Evolutionary conservation across 2,329 filamentous ascomycete species (phyloP), one percentile per base, ranked within the genome.

Genomic region (Alternaria gansuensis): DNA sequence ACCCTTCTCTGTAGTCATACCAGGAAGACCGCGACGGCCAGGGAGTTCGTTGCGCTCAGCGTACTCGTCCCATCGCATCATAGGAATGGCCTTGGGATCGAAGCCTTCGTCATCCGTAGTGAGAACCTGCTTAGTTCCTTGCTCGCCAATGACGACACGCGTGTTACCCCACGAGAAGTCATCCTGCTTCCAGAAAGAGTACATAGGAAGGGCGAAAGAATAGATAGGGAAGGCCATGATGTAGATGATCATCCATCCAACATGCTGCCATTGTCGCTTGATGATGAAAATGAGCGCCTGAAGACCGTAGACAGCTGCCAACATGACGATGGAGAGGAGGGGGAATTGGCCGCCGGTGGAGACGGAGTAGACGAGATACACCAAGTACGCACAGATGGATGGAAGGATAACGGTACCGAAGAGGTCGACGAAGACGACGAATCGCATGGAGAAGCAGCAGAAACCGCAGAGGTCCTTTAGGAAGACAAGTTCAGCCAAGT

Each of bases 241-340:
- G 80, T 99, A 99, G 75, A 99, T 98, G 66, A 99, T 90, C 93
- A 99, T 98, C 95, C 95, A 99, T 68, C 95, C 95, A 61, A 99
- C 87, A 75, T 98, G 94, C 77, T 99, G 93, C 95, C 95, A 99
- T 79, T 98, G 92, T 51, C 95, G 86, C 82, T 97, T 97, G 70
- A 98, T 83, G 69, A 98, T 93, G 82, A 99, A 99, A 72, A 99
- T 96, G 60, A 98, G 80, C 2, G 93, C 93, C 75, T 99, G 95
- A 3, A 99, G 87, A 84, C 95, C 95, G 73, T 99, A 99, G 14
- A 97, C 92, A 59, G 87, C 92, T 23, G 89, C 93, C 75, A 99
- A 80, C 84, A 99, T 94, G 74, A 91, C 84, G 65, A 99, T 88
- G 0, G 95, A 96, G 68, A 97, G 90, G 54, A 91, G 75, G 0